These are phyloP conservation scores for Exidia glandulosa DNA, from an alignment of 768 basidiomycete species.

Conservation along the genomic window DNA sequence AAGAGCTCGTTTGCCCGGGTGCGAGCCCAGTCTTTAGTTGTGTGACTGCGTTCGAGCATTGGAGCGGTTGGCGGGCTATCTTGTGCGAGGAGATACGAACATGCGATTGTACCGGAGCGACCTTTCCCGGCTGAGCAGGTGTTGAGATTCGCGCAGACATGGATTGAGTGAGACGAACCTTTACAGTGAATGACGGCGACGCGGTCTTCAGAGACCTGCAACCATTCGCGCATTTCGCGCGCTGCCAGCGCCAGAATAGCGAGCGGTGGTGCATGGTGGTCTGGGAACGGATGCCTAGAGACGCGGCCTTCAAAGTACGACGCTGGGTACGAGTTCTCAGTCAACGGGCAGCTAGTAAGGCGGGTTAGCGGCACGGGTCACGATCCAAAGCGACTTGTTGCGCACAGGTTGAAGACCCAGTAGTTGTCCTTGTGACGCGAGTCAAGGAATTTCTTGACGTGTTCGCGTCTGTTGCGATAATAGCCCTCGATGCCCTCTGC, in stretches of 20 bases:
- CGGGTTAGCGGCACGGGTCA: not conserved
- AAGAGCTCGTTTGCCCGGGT: constrained; percentile 38
- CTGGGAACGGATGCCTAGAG: constrained; percentile 80
- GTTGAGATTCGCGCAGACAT: not conserved
- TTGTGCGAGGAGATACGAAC: constrained; percentile 64
- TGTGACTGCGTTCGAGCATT: constrained; percentile 34
- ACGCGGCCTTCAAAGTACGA: constrained; percentile 61
- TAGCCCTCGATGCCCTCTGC: constrained; percentile 66
- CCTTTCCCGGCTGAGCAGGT: constrained; percentile 57
- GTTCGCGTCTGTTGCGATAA: constrained; percentile 69
- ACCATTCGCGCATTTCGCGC: constrained; percentile 65
- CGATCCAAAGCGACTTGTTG: not conserved
- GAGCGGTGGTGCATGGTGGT: constrained; percentile 80
- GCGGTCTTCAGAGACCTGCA: constrained; percentile 49
- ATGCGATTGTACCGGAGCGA: constrained; percentile 76
- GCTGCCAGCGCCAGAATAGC: constrained; percentile 61
- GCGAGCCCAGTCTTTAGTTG: constrained; percentile 36
- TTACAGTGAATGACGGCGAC: constrained; percentile 84
- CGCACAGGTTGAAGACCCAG: constrained; percentile 76
- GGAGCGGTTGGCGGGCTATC: constrained; percentile 37
- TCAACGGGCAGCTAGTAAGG: constrained; percentile 44
- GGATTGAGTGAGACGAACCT: constrained; percentile 30
- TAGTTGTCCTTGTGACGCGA: constrained; percentile 64
- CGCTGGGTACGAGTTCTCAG: constrained; percentile 70
- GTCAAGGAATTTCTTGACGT: constrained; percentile 66